phyloP scores from a whole-genome alignment of 164 flowering plant species.

The Amborella trichopoda region DNA sequence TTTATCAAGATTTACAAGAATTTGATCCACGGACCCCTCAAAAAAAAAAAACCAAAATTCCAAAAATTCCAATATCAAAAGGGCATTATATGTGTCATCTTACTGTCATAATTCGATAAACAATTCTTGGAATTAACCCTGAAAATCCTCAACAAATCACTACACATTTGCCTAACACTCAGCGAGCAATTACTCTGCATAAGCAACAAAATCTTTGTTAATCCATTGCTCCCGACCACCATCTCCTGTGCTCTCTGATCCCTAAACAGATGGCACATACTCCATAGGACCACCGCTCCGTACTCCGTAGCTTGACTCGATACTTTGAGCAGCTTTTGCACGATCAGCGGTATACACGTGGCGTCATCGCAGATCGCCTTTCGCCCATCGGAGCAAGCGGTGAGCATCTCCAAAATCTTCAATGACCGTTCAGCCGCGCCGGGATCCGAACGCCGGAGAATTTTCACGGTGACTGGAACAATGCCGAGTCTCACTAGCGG shows the following conservation, averaged over 20 bases:
- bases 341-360: slow-evolving; percentile 29
- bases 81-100: slow-evolving; percentile 85
- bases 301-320: slow-evolving; percentile 62
- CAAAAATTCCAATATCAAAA: no score
- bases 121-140: slow-evolving; percentile 42
- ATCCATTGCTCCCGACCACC: slow-evolving; percentile 47
- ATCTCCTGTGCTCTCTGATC: slow-evolving; percentile 47
- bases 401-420: slow-evolving; percentile 43
- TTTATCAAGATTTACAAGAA: no score
- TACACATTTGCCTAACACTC: slow-evolving; percentile 49
- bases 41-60: no score
- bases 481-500: slow-evolving; percentile 34
- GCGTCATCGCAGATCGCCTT: slow-evolving; percentile 36
- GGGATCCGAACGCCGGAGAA: slow-evolving; percentile 15
- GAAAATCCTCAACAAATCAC: slow-evolving; percentile 62
- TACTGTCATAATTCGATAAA: slow-evolving; percentile 59
- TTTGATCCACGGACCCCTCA: no score
- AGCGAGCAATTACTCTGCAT: slow-evolving; percentile 82
- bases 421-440: slow-evolving; percentile 33
- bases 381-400: slow-evolving; percentile 53
- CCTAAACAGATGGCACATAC: slow-evolving; percentile 47
- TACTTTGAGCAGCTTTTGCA: slow-evolving; percentile 50
- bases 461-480: slow-evolving; percentile 16
- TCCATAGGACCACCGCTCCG: slow-evolving; percentile 72
- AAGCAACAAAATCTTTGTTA: slow-evolving; percentile 70